A percentile compares a stretch with the other conserved stretches of the same genome.
Evolutionary conservation across 2,329 filamentous ascomycete genomes (phyloP).

Genomic region (Aspergillus ruber): DNA sequence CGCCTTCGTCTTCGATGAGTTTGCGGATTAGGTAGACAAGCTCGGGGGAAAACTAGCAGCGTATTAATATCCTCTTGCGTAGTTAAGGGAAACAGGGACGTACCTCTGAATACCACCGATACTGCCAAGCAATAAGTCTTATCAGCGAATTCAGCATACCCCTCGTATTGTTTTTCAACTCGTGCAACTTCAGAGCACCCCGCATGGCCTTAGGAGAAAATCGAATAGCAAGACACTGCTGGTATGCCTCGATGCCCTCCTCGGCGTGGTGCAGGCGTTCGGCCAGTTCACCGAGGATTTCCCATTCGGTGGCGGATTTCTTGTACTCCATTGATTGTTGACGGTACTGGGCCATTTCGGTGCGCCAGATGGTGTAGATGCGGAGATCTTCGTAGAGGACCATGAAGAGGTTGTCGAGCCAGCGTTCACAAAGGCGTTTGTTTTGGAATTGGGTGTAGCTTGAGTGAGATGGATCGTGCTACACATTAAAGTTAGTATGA

Average conservation of each 20-base stretch:
- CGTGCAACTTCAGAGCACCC: slow-evolving; percentile 74
- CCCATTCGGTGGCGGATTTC: slow-evolving; percentile 96
- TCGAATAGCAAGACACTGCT: slow-evolving; percentile 74
- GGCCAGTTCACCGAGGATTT: slow-evolving; percentile 88
- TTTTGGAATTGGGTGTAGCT: slow-evolving; percentile 89
- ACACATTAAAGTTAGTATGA: slow-evolving; percentile 10
- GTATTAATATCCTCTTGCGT: too few relatives aligned
- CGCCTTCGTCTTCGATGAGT: slow-evolving; percentile 94
- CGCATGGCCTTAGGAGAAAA: slow-evolving; percentile 91
- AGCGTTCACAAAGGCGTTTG: slow-evolving; percentile 93
- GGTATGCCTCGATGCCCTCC: slow-evolving; percentile 89
- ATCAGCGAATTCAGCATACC: slow-evolving; percentile 82
- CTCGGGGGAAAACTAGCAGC: slow-evolving; percentile 69
- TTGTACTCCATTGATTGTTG: slow-evolving; percentile 93
- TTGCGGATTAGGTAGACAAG: slow-evolving; percentile 82
- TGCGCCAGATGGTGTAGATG: slow-evolving; percentile 98
- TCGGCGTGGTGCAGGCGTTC: slow-evolving; percentile 87
- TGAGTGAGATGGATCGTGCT: slow-evolving; percentile 61
- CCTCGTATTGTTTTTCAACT: slow-evolving; percentile 69
- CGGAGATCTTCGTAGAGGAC: slow-evolving; percentile 95
- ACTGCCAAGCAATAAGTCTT: slow-evolving; percentile 92
- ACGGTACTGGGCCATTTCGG: slow-evolving; percentile 91
- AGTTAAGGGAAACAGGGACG: slow-evolving; percentile 11
- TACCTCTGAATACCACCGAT: slow-evolving; percentile 96
- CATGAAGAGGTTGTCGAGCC: slow-evolving; percentile 99